Evolutionary conservation across 169 alveolate species (phyloP).

Genomic region (Perkinsus olseni): DNA sequence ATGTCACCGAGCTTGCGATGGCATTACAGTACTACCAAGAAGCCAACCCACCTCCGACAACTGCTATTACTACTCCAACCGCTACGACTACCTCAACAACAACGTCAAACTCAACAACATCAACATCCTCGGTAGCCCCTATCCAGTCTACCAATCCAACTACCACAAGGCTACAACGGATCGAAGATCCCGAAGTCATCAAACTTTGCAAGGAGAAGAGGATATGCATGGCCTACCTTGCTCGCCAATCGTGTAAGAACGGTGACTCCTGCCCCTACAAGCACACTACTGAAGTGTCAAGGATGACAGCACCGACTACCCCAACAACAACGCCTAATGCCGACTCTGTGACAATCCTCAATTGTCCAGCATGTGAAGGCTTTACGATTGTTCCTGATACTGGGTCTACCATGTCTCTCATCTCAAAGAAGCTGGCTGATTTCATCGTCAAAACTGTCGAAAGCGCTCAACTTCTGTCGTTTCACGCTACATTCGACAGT

Average conservation of each 20-base stretch:
- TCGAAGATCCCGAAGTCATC: not conserved
- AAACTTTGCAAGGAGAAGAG: not conserved
- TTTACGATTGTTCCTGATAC: not conserved
- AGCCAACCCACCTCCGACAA: not conserved
- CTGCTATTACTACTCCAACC: not conserved
- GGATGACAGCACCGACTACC: not conserved
- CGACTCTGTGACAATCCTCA: not conserved
- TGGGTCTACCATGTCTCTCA: not conserved
- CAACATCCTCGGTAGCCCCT: no score
- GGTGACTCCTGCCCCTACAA: not conserved
- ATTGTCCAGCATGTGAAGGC: not conserved
- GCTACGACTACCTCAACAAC: not conserved
- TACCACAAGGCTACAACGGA: not conserved
- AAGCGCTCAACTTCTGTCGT: not conserved
- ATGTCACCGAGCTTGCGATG: not conserved
- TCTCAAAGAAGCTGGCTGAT: not conserved
- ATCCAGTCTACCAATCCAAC: not conserved
- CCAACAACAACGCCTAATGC: not conserved
- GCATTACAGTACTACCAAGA: not conserved
- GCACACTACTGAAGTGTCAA: not conserved
- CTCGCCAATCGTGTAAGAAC: not conserved
- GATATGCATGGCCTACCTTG: not conserved
- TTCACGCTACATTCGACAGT: not conserved
- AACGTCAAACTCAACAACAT: not conserved
- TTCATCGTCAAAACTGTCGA: not conserved